phyloP scores from a whole-genome alignment of 2,329 filamentous ascomycete species.

The Colletotrichum salicis region DNA sequence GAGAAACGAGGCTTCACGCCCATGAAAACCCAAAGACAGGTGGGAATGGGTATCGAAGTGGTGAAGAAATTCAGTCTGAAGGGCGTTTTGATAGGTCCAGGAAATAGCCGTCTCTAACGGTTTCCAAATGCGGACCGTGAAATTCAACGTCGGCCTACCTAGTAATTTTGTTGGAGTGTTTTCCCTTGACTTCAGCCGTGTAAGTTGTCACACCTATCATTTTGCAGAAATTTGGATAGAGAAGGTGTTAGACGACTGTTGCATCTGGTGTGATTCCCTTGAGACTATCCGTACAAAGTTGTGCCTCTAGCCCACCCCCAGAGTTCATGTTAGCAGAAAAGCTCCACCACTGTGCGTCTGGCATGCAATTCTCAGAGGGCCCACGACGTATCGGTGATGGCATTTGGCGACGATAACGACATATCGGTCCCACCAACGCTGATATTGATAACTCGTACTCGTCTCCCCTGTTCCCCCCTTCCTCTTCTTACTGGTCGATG shows the following conservation, averaged over 20 bases:
- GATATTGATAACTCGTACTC: slow-evolving; percentile 3
- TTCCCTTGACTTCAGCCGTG: background rate
- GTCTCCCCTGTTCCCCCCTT: slow-evolving; percentile 16
- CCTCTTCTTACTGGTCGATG: slow-evolving; percentile 19
- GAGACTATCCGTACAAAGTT: background rate
- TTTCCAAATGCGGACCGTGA: background rate
- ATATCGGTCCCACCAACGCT: slow-evolving; percentile 23
- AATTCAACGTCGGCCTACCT: background rate
- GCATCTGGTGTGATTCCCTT: background rate
- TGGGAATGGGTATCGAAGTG: background rate
- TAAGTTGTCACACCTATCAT: background rate
- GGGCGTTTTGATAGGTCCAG: background rate
- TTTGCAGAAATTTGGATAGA: background rate
- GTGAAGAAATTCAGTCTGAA: background rate
- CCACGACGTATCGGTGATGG: slow-evolving; percentile 34
- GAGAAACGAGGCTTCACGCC: background rate
- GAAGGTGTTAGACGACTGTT: background rate
- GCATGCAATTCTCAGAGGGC: slow-evolving; percentile 27
- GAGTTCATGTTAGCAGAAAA: slow-evolving; percentile 3
- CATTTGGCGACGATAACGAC: slow-evolving; percentile 32
- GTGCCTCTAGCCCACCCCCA: background rate
- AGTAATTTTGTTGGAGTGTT: no score
- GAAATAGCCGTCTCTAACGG: background rate
- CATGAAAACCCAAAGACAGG: background rate
- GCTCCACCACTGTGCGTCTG: slow-evolving; percentile 25